Evolutionary conservation across 2,329 filamentous ascomycete species (phyloP).

Genomic region (Scedosporium aurantiacum): DNA sequence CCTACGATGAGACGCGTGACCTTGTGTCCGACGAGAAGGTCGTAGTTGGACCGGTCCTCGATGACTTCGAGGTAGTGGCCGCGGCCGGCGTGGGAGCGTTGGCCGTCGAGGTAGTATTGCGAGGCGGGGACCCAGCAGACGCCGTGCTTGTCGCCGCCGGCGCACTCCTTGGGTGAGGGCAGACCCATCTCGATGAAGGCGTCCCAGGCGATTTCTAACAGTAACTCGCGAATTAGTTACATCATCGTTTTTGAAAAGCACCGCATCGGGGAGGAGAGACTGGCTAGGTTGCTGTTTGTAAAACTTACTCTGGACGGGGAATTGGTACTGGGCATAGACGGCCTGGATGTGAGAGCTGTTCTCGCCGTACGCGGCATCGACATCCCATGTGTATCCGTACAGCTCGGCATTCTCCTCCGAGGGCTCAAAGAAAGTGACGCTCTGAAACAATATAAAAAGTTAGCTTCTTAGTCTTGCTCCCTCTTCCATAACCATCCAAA

Average conservation of each 20-base stretch:
- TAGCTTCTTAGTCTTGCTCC: not conserved
- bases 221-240: not conserved
- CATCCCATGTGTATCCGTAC: conserved; percentile 22
- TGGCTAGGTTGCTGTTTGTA: not conserved
- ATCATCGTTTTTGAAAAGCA: no score
- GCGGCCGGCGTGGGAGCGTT: conserved; percentile 18
- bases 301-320: conserved; percentile 16
- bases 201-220: conserved; percentile 10
- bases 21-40: conserved; percentile 19
- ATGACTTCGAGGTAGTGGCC: conserved; percentile 19
- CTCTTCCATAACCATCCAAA: not conserved
- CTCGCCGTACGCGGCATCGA: conserved; percentile 17
- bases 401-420: conserved; percentile 15
- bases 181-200: conserved; percentile 17
- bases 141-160: conserved; percentile 19
- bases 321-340: conserved; percentile 21
- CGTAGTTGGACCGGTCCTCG: conserved; percentile 14
- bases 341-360: conserved; percentile 17
- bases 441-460: not conserved
- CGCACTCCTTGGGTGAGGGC: conserved; percentile 12
- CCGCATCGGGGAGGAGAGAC: not conserved
- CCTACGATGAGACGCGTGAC: conserved; percentile 15
- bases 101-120: conserved; percentile 16
- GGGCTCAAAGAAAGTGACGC: conserved; percentile 12
- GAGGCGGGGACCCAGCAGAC: conserved; percentile 20